phyloP scores from a whole-genome alignment of 805 yeast genomes.

The Sugiyamaella smithiae region DNA sequence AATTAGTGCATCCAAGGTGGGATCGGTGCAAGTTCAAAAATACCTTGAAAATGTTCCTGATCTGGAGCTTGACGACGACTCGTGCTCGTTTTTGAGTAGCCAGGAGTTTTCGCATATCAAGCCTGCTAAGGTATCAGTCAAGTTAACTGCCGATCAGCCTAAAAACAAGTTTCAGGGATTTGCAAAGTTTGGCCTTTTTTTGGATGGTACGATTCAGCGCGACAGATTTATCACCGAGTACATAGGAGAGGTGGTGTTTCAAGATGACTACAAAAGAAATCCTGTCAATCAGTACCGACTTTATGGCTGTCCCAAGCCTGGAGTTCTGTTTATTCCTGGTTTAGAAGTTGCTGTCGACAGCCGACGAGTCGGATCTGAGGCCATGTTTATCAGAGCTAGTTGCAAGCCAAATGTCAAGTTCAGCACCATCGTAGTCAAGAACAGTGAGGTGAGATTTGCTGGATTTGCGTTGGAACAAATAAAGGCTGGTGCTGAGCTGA shows the following conservation, averaged over 20 bases:
- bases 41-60: slow-evolving; percentile 13
- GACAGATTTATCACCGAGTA: slow-evolving; percentile 58
- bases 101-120: slow-evolving; percentile 24
- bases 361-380: slow-evolving; percentile 71
- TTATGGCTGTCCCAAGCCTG: slow-evolving; percentile 67
- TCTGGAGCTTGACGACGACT: slow-evolving; percentile 18
- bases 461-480: slow-evolving; percentile 57
- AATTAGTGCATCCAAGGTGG: slow-evolving; percentile 8
- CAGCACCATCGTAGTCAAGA: slow-evolving; percentile 39
- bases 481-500: slow-evolving; percentile 64
- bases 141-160: slow-evolving; percentile 57
- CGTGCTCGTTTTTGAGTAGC: slow-evolving; percentile 25
- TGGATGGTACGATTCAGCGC: slow-evolving; percentile 40
- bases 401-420: slow-evolving; percentile 76
- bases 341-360: slow-evolving; percentile 72
- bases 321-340: slow-evolving; percentile 52
- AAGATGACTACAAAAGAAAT: slow-evolving; percentile 59
- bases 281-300: slow-evolving; percentile 71
- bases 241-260: slow-evolving; percentile 70
- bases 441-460: slow-evolving; percentile 48
- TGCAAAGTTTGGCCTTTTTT: slow-evolving; percentile 61
- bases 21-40: slow-evolving; percentile 1
- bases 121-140: slow-evolving; percentile 44
- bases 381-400: slow-evolving; percentile 71
- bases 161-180: slow-evolving; percentile 59